Evolutionary conservation across 345 rosid genomes (phyloP).

Genomic region (Melaleuca alternifolia): DNA sequence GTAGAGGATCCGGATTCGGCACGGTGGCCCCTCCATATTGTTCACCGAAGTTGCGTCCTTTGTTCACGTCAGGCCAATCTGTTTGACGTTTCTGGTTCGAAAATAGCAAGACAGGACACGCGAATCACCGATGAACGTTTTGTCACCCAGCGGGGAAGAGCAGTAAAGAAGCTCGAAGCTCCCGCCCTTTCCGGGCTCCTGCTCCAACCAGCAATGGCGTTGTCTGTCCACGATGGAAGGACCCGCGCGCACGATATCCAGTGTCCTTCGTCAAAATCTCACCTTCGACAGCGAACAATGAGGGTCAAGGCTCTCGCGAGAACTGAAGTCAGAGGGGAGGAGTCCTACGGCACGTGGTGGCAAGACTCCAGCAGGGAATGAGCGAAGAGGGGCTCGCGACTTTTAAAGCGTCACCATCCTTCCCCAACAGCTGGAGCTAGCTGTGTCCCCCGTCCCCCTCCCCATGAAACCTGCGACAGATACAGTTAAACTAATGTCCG

Average conservation of each 20-base stretch:
- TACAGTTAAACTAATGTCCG: not conserved
- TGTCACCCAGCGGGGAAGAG: not conserved
- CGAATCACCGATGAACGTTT: not conserved
- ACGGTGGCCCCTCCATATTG: fast-evolving
- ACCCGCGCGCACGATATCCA: no score
- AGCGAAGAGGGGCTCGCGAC: not conserved
- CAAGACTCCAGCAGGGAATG: not conserved
- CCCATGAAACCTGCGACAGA: constrained; percentile 33
- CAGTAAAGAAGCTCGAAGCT: not conserved
- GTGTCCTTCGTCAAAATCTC: not conserved
- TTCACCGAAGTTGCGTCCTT: not conserved
- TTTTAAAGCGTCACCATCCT: not conserved
- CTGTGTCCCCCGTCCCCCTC: constrained; percentile 23
- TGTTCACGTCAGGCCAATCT: not conserved
- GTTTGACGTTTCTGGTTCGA: not conserved
- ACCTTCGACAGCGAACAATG: not conserved
- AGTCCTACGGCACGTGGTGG: not conserved
- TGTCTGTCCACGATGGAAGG: no score
- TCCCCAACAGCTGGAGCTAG: constrained; percentile 47
- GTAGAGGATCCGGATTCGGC: no score
- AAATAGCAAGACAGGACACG: not conserved
- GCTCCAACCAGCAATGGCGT: not conserved
- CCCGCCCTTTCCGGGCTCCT: not conserved
- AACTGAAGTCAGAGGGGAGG: not conserved
- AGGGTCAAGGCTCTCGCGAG: no score